Conservation (phyloP, 805 yeast species). For the Hagleromyces aurorensis region DNA sequence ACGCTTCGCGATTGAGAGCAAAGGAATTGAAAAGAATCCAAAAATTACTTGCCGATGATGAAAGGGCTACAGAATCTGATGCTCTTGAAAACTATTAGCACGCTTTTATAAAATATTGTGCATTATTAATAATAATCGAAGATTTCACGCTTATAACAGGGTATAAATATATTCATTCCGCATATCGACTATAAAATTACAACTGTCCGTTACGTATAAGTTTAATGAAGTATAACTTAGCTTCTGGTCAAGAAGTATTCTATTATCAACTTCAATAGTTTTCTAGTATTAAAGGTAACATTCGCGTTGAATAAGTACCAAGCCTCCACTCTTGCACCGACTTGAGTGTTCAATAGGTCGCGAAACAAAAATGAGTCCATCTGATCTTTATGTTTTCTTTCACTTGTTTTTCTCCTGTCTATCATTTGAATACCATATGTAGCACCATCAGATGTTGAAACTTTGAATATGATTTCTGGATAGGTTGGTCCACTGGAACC, state of each 20-base stretch:
- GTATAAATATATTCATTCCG: no score
- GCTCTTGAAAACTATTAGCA: no score
- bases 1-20: constrained; percentile 13
- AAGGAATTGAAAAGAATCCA: constrained; percentile 15
- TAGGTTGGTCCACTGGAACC: constrained; percentile 41
- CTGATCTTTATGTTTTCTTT: constrained; percentile 22
- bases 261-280: constrained; percentile 61
- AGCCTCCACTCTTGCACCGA: constrained; percentile 46
- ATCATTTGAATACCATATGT: constrained; percentile 57
- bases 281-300: constrained; percentile 61
- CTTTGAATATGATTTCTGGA: constrained; percentile 59
- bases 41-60: constrained; percentile 4
- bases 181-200: no score
- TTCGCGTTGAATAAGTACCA: constrained; percentile 57
- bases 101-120: no score
- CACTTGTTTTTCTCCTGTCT: constrained; percentile 28
- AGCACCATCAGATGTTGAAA: constrained; percentile 69
- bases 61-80: no score
- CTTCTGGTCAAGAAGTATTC: constrained; percentile 52
- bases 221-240: no score
- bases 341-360: constrained; percentile 64
- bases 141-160: no score
- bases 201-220: no score
- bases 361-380: constrained; percentile 55
- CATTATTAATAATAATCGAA: no score